Evolutionary conservation across 2,329 filamentous ascomycete genomes (phyloP), one percentile per base, ranked within the genome.

Genomic region (Xylariaceae sp.): DNA sequence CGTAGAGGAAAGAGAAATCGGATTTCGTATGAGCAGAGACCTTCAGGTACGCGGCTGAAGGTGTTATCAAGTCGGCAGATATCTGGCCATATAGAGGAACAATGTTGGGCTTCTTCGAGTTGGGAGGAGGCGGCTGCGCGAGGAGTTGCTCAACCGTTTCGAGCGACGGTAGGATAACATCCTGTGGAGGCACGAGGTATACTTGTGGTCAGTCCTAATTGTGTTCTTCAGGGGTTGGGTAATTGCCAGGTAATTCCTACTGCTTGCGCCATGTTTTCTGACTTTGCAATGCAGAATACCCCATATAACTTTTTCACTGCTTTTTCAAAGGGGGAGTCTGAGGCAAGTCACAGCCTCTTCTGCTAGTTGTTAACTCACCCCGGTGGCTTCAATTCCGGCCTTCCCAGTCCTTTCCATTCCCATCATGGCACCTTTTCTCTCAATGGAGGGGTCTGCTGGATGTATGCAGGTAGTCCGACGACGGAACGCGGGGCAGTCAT

Each of bases 21-120:
- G 85, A 85, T 51, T 75, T 69, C 19, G 76, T 84, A 72, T 83
- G 81, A 46, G 81, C 75, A 24, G 86, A 83, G 52, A 96, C 74
- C 66, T 96, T 97, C 50, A 98, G 76, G 65, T 97, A 98, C 52
- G 94, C 90, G 47, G 86, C 78, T n/a, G 88, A 90, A 3, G 92
- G 92, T 1, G 90, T 98, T 61, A 97, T 76, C 51, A 97, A 82
- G 64, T 96, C 90, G 53, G 90, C 90, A 5, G 88, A 81, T 53
- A 95, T 88, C 49, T 89, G 86, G 17, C 85, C 81, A 64, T 83
- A 88, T 29, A 95, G 63, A 2, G 88, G 88, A 7, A 95, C 76
- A 46, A 94, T 76, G 54, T 92, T 95, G 82, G 62, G 62, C 48
- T 57, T 60, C 50, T 62, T 62, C 31, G 57, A 43, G 26, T 56